Conservation (phyloP, 306 rosid genomes). For the Quercus cerris region DNA sequence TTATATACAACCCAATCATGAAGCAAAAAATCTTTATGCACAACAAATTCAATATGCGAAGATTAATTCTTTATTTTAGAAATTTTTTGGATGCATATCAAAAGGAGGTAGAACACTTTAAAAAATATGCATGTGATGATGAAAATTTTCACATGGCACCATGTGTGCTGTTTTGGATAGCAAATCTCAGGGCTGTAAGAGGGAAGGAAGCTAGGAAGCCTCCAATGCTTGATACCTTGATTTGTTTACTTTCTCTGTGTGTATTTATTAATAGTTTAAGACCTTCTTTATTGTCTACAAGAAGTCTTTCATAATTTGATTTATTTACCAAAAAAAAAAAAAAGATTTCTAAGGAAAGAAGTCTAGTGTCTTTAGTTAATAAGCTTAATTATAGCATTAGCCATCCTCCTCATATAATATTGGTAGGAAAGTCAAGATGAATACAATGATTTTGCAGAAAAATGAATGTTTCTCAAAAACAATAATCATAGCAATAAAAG, state of each 20-base stretch:
- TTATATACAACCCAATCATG: background rate
- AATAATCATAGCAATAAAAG: too few relatives aligned
- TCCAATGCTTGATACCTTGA: background rate
- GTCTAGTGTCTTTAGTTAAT: too few relatives aligned
- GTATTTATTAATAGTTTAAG: background rate
- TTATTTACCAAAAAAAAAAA: too few relatives aligned
- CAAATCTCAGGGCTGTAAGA: background rate
- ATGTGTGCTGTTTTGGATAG: background rate
- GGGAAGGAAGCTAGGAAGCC: background rate
- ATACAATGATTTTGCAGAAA: too few relatives aligned
- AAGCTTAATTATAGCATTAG: too few relatives aligned
- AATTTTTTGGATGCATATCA: background rate
- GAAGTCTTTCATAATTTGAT: too few relatives aligned
- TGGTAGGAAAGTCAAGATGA: too few relatives aligned
- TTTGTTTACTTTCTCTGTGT: background rate
- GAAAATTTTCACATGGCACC: background rate
- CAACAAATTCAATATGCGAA: background rate
- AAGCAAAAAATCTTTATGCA: background rate
- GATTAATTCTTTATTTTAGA: background rate
- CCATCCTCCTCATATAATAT: too few relatives aligned
- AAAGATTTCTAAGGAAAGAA: too few relatives aligned
- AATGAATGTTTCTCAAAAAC: too few relatives aligned
- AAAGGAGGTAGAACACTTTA: background rate
- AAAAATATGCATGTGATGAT: background rate
- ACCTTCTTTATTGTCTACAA: background rate